Base-by-base conservation (phyloP, 441 rosid species). In the Croton setiger region DNA sequence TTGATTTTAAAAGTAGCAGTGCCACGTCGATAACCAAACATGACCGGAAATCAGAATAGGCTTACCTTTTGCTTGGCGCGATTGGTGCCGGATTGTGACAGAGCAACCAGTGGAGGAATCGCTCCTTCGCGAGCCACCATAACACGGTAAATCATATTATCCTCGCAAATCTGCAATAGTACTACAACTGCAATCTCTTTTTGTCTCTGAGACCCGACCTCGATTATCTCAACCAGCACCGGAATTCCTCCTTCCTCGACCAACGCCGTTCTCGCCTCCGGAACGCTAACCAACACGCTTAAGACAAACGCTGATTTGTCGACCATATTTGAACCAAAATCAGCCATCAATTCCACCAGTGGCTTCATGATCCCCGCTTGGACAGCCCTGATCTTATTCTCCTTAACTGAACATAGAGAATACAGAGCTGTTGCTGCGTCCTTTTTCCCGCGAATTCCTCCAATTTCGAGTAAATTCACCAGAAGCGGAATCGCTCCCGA, bases 211-310 rank as follows among this genome's bases (percentile, higher is more conserved):
- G 97, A 79, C 35, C 98, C 98, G 0, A 75, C 91, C 76, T 94
- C 98, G 0, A 90, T 72, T 36, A 90, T 88, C 86, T 94, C 99
- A 57, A 88, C 97, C 77, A 90, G 72, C 63, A 94, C 99, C 41
- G 99, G 97, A n/a, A 94, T 84, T 37, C 97, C 98, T 0, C 87
- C 96, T 77, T 90, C 98, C 41, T 87, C 93, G 18, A 94, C 99
- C 7, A 90, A 65, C 56, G 96, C 84, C 61, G 85, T 70, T 67
- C 78, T 87, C 5, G 94, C 94, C 71, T 94, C 98, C 72, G 86
- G 80, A 37, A 78, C 75, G 9, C 85, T 74, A 61, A 85, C 83
- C 61, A 94, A 53, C 57, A 82, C 63, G 67, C 80, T 86, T 87
- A 88, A 49, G 17, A 94, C 93, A 64, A 72, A 92, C 4, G 88